Evolutionary conservation across 352 stramenopile species (phyloP), one percentile per base, ranked within the genome.

Genomic region (Globisporangium mamillatum): DNA sequence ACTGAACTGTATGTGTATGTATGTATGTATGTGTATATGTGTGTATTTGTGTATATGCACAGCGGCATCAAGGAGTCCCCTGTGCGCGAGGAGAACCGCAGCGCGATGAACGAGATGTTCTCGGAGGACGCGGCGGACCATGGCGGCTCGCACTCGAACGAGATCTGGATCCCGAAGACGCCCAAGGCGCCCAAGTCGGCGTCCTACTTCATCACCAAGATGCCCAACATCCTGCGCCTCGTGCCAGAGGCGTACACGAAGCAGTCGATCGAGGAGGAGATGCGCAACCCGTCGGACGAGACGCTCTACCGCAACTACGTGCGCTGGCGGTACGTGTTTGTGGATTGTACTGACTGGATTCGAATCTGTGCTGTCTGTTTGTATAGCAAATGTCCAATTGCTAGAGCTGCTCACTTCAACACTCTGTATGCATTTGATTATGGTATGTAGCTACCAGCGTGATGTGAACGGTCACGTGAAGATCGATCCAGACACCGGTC

Each of bases 281-380:
- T 93, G 84, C 74, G 64, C n/a, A 89, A 94, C 65, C 87, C 82
- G 55, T 91, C 84, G 22, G 88, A 95, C 59, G 88, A 95, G 70
- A 92, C 71, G 67, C 68, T 95, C 55, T 95, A 95, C 67, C 88
- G 88, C 52, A 95, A 94, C 72, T 94, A 94, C 69, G 86, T 94
- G 56, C 88, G 88, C 34, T 95, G 88, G 88, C 76, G 88, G 55
- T 88, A 76, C 67, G 68, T 64, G 1, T 25, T 25, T 44, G 22
- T 32, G 29, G 7, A 32, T 34, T 18, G 16, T 56, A 38, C n/a
- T 16, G 32, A 46, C 32, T 32, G 52, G 25, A 36, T 22, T 38
- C 25, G n/a, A 6, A 8, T 41, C 44, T 25, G 64, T 29, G 24
- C 27, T 9, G 25, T 34, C 3, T 8, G 32, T 41, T 52, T 52